These are phyloP conservation scores for Aureobasidium melanogenum DNA, from an alignment of 2,329 filamentous ascomycete species.

Conservation along the genomic window DNA sequence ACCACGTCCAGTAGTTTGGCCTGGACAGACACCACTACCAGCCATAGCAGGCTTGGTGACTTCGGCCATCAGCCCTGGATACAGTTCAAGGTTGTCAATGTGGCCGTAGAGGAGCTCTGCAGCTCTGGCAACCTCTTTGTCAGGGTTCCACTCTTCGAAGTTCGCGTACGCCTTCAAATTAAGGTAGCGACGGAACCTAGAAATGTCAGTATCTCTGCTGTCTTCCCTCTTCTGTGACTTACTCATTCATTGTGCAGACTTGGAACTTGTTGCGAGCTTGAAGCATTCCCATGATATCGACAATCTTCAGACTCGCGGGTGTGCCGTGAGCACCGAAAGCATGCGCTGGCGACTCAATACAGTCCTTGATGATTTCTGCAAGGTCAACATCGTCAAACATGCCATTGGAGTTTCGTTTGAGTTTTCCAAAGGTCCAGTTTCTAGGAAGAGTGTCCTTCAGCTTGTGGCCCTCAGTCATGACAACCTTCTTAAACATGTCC, in stretches of 20 bases:
- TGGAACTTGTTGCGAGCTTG: constrained; percentile 40
- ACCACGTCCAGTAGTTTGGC: constrained; percentile 37
- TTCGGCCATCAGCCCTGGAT: constrained; percentile 50
- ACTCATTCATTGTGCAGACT: constrained; percentile 46
- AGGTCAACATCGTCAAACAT: constrained; percentile 37
- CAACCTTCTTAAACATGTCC: constrained; percentile 35
- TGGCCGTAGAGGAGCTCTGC: constrained; percentile 43
- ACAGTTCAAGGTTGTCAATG: constrained; percentile 47
- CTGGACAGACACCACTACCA: constrained; percentile 38
- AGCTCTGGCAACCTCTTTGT: constrained; percentile 28
- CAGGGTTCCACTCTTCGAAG: constrained; percentile 28
- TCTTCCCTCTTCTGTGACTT: constrained; percentile 15
- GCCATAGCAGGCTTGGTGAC: constrained; percentile 45
- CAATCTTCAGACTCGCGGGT: constrained; percentile 37
- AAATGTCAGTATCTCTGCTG: background rate
- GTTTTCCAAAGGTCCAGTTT: constrained; percentile 36
- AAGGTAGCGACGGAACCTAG: constrained; percentile 28
- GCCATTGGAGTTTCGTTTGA: constrained; percentile 33
- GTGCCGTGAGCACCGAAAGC: constrained; percentile 43
- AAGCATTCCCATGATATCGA: constrained; percentile 41
- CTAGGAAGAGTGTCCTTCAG: constrained; percentile 25
- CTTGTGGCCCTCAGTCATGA: constrained; percentile 30
- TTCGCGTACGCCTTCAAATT: constrained; percentile 29
- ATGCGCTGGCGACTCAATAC: constrained; percentile 41
- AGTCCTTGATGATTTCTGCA: constrained; percentile 36